These are phyloP conservation scores for Penicillium sp. DNA, from an alignment of 2,329 filamentous ascomycete genomes.

Conservation along the genomic window DNA sequence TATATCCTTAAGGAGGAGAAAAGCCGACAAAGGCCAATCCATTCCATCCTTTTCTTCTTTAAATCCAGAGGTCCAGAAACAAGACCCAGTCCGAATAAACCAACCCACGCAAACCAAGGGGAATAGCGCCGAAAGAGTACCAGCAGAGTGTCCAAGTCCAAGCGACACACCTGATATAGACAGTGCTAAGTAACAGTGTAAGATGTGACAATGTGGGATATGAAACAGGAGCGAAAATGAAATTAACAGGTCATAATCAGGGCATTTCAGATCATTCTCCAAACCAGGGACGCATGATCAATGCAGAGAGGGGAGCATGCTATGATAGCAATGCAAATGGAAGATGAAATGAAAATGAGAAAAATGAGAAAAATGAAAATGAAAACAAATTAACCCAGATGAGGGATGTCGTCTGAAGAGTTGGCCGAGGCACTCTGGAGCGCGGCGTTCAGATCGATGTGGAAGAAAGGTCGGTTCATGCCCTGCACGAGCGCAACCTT, in stretches of 20 bases:
- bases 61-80: neutral
- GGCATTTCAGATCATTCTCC: constrained; percentile 22
- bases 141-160: neutral
- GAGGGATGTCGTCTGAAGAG: constrained; percentile 52
- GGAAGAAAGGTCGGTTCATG: constrained; percentile 89
- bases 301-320: constrained; percentile 13
- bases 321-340: neutral
- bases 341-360: neutral
- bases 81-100: constrained; percentile 4
- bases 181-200: constrained; percentile 4
- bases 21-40: neutral
- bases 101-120: constrained; percentile 2
- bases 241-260: constrained; percentile 26
- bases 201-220: neutral
- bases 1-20: constrained; percentile 2
- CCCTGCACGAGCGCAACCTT: constrained; percentile 72
- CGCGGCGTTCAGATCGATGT: constrained; percentile 86
- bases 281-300: constrained; percentile 23
- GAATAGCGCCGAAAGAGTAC: constrained; percentile 3
- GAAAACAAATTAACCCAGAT: constrained; percentile 1
- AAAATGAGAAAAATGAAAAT: neutral
- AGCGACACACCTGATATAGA: constrained; percentile 1
- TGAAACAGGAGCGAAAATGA: neutral
- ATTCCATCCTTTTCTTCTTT: neutral
- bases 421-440: constrained; percentile 85